Base-by-base conservation (phyloP, 148 eudicot genomes). In the Fagopyrum tataricum region DNA sequence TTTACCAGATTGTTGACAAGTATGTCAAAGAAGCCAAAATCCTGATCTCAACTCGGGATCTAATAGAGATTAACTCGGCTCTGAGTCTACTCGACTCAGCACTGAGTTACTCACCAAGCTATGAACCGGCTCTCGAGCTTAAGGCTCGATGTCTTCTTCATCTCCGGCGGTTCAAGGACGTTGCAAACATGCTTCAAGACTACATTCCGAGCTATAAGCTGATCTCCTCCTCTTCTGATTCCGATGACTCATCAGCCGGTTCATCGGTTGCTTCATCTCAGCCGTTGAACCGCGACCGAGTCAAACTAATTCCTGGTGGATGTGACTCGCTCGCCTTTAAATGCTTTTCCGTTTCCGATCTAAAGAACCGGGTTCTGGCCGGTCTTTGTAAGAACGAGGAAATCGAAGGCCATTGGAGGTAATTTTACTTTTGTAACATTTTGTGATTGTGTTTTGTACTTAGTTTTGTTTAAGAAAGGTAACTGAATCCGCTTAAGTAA, bases 361-460 rank as follows among this genome's bases (percentile, higher is more conserved):
- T 95, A 78, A 95, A 90, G 83, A 95, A 84, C 77, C 88, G 84
- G 73, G 87, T 95, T 31, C 75, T 90, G 73, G 85, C 90, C 47
- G 89, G 98, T 0, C 75, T 95, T 49, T 80, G 73, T 46, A 95
- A 86, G 75, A 87, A 81, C 75, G 82, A 77, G 53, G 86, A 95
- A 6, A 85, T 83, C 43, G 92, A 91, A 83, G 97, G 96, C 2
- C 98, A 88, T 76, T 95, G 98, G 98, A 91, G 98, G 98, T 91
- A 88, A 58, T 58, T 58, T 24, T 2, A 24, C 2, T 31, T 31
- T 15, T n/a, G 6, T 8, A 8, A 47, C 13, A 47, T 18, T n/a
- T 53, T 55, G 10, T 55, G 62, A 6, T 0, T 6, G 0, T 53
- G 37, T 48, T 48, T 48, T 11, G 52, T 48, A 48, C 11, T 11